Evolutionary conservation across 495 filamentous ascomycete genomes (phyloP).

Genomic region (Penicillium atrosanguineum): DNA sequence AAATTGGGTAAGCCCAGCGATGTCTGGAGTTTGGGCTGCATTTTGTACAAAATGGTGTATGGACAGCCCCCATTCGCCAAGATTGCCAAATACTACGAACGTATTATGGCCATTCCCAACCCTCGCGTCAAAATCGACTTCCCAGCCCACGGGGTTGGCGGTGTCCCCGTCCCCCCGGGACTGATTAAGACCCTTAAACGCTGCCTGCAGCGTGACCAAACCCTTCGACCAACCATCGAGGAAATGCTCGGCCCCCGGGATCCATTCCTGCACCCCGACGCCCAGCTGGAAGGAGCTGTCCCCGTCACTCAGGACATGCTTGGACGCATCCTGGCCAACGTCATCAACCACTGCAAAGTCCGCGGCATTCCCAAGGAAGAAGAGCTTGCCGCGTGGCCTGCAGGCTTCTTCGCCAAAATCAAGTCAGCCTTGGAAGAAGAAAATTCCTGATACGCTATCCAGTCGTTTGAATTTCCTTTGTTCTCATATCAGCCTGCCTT

Average conservation of each 20-base stretch:
- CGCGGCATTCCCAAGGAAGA: constrained; percentile 65
- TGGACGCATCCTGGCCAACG: constrained; percentile 69
- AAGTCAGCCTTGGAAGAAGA: constrained; percentile 60
- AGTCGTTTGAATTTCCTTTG: constrained; percentile 20
- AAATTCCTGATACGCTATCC: constrained; percentile 21
- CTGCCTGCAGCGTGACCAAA: constrained; percentile 78
- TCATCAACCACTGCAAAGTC: constrained; percentile 70
- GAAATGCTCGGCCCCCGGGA: constrained; percentile 71
- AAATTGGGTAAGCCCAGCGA: constrained; percentile 94
- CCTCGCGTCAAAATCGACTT: constrained; percentile 81
- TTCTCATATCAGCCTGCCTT: constrained; percentile 9
- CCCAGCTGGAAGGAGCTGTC: constrained; percentile 58
- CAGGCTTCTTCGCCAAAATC: constrained; percentile 62
- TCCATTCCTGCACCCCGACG: constrained; percentile 78
- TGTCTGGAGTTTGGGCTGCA: constrained; percentile 94
- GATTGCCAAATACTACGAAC: constrained; percentile 75
- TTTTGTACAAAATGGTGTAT: constrained; percentile 97
- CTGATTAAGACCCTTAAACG: constrained; percentile 70
- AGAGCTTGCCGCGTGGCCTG: constrained; percentile 70
- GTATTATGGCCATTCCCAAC: constrained; percentile 82
- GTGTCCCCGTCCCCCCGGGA: constrained; percentile 63
- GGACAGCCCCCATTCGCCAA: constrained; percentile 90
- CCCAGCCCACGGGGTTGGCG: constrained; percentile 71
- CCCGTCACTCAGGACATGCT: constrained; percentile 76
- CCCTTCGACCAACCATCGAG: constrained; percentile 70